phyloP scores from a whole-genome alignment of 352 stramenopile genomes.

The Globisporangium apiculatum region DNA sequence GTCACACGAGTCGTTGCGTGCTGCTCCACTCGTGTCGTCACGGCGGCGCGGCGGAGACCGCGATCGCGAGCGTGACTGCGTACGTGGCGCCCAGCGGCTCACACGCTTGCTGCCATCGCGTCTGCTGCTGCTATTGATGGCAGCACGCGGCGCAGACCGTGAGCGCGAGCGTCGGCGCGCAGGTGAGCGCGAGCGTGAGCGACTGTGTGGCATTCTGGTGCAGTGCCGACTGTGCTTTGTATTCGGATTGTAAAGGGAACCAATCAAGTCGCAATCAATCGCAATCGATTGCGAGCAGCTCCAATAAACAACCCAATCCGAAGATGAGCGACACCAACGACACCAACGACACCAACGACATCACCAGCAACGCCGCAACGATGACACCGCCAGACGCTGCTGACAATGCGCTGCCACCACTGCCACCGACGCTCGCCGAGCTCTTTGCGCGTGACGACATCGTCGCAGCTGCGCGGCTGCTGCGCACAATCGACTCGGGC shows the following conservation, averaged over 20 bases:
- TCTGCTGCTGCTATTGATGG: not conserved
- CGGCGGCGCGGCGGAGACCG: slow-evolving; percentile 4
- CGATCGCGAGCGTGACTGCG: not conserved
- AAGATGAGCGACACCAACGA: not conserved
- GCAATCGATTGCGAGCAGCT: too few relatives aligned
- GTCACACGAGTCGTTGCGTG: not conserved
- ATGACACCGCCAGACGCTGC: not conserved
- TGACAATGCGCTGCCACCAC: not conserved
- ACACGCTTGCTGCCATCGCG: not conserved
- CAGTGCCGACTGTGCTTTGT: too few relatives aligned
- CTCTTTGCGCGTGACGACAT: slow-evolving; percentile 25
- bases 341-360: not conserved
- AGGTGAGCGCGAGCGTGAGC: slow-evolving; percentile 4
- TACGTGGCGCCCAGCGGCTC: not conserved
- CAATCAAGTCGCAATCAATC: not conserved
- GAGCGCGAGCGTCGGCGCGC: slow-evolving; percentile 2
- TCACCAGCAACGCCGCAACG: not conserved
- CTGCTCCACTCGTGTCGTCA: slow-evolving; percentile 4
- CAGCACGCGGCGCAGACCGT: not conserved
- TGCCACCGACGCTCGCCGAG: slow-evolving; percentile 15
- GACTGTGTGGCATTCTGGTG: not conserved
- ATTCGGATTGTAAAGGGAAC: too few relatives aligned
- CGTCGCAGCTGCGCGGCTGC: slow-evolving; percentile 19
- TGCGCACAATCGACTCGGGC: slow-evolving; percentile 28
- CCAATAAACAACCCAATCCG: too few relatives aligned